These are phyloP conservation scores for Iberis pinnata DNA, from an alignment of 345 rosid species.

Conservation along the genomic window DNA sequence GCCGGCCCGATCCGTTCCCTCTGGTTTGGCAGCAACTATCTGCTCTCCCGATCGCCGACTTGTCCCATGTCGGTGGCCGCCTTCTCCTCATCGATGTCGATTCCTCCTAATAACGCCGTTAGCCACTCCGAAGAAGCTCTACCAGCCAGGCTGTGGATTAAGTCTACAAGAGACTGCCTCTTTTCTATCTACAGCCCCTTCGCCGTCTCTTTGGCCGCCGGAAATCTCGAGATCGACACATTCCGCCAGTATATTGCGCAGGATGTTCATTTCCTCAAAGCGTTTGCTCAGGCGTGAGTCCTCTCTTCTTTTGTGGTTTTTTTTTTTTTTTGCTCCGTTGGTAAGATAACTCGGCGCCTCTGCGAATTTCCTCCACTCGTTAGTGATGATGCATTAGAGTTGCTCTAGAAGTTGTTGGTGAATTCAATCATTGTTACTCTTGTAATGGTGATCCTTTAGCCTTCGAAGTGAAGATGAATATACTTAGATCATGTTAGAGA, in stretches of 20 bases:
- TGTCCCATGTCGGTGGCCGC: conserved; percentile 33
- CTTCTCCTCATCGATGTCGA: conserved; percentile 27
- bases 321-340: background rate
- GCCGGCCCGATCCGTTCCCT: conserved; percentile 20
- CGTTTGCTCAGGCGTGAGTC: conserved; percentile 86
- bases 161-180: conserved; percentile 51
- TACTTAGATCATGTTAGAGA: background rate
- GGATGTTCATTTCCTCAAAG: conserved; percentile 77
- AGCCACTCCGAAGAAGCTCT: conserved; percentile 46
- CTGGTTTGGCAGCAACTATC: conserved; percentile 10
- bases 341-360: no score
- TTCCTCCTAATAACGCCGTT: conserved; percentile 36
- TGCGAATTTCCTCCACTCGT: no score
- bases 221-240: conserved; percentile 57
- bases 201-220: conserved; percentile 65
- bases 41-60: conserved; percentile 32
- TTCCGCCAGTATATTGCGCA: conserved; percentile 77
- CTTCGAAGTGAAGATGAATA: conserved; percentile 1
- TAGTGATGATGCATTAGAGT: no score
- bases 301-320: background rate
- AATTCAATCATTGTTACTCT: no score
- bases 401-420: background rate
- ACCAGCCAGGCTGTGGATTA: conserved; percentile 66
- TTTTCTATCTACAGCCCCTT: conserved; percentile 76
- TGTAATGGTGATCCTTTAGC: no score